phyloP scores from a whole-genome alignment of 2,329 filamentous ascomycete genomes.

The Epichloe bromicola region DNA sequence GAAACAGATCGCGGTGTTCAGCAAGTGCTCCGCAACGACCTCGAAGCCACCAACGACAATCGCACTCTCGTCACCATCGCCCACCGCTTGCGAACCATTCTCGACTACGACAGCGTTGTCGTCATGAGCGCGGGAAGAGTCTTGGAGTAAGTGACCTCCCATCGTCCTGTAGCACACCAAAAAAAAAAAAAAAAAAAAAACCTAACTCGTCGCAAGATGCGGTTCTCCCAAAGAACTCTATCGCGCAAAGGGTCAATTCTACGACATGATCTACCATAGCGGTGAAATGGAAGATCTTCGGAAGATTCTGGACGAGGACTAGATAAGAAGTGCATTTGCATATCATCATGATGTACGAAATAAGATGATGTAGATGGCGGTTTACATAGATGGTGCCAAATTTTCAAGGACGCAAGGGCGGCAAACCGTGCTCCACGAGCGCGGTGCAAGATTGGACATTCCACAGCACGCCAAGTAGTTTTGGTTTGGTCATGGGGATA shows the following conservation, averaged over 20 bases:
- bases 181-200: too few species aligned
- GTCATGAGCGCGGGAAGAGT: conserved; percentile 43
- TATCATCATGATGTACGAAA: not conserved
- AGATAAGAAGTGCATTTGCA: not conserved
- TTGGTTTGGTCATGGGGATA: too few species aligned
- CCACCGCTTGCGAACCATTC: conserved; percentile 43
- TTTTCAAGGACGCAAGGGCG: too few species aligned
- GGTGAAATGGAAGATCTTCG: conserved; percentile 36
- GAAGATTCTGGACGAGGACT: conserved; percentile 16
- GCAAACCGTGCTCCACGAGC: too few species aligned
- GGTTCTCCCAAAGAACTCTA: conserved; percentile 36
- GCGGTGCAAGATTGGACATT: too few species aligned
- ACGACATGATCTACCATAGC: conserved; percentile 42
- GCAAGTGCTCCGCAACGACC: conserved; percentile 34
- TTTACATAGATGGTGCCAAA: not conserved
- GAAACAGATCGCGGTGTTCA: conserved; percentile 44
- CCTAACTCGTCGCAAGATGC: conserved; percentile 16
- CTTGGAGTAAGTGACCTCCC: conserved; percentile 25
- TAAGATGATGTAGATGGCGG: not conserved
- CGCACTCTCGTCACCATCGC: conserved; percentile 45
- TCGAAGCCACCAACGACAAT: conserved; percentile 29
- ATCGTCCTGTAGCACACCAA: not conserved
- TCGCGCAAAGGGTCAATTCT: conserved; percentile 31
- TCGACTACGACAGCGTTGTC: conserved; percentile 45
- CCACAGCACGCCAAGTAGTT: too few species aligned